A percentile compares a stretch with the other conserved stretches of the same genome.
Evolutionary conservation across 495 filamentous ascomycete genomes (phyloP).

Genomic region (Terfezia claveryi): DNA sequence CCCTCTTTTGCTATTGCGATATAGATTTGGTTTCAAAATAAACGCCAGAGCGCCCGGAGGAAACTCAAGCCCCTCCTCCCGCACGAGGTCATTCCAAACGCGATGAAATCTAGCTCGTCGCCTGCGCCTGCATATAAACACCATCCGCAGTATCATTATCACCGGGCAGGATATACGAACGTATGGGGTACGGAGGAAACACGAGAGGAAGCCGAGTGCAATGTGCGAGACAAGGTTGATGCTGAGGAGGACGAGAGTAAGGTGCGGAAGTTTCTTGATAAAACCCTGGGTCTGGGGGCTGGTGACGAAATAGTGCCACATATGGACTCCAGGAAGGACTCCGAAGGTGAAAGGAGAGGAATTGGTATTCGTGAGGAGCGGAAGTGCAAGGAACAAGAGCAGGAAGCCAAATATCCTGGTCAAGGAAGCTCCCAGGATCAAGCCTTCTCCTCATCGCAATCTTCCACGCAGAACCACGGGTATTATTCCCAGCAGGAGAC

Average conservation of each 20-base stretch:
- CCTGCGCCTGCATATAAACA: not conserved
- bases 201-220: not conserved
- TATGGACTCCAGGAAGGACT: too few relatives aligned
- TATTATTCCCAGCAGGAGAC: constrained; percentile 4
- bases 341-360: not conserved
- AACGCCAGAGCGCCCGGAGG: constrained; percentile 76
- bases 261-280: not conserved
- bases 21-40: constrained; percentile 99
- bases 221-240: too few relatives aligned
- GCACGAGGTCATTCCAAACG: constrained; percentile 38
- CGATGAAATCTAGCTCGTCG: not conserved
- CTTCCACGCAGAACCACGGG: constrained; percentile 7
- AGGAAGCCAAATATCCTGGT: too few relatives aligned
- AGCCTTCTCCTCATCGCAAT: constrained; percentile 4
- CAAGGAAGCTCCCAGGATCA: constrained; percentile 1
- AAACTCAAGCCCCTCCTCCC: constrained; percentile 72
- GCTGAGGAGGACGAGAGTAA: too few relatives aligned
- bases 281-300: not conserved
- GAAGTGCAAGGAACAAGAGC: not conserved
- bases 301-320: not conserved
- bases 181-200: not conserved
- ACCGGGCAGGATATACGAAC: not conserved
- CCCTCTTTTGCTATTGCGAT: not conserved
- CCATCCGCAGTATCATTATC: not conserved
- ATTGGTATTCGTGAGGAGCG: not conserved